These are phyloP conservation scores for Fusarium stilboides DNA, from an alignment of 2,329 filamentous ascomycete species.

Conservation along the genomic window DNA sequence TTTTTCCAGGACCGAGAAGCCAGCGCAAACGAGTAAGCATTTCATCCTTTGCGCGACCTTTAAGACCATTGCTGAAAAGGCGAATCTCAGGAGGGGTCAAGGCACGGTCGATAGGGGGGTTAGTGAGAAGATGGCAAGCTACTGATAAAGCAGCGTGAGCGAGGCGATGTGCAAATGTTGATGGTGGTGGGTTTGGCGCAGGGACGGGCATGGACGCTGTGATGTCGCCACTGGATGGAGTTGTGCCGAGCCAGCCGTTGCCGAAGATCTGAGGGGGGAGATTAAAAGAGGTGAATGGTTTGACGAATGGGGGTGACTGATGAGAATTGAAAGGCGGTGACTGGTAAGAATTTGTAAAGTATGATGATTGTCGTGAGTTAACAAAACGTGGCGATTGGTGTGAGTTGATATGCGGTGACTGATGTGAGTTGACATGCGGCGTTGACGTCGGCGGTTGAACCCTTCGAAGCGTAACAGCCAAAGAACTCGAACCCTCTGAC, in stretches of 20 bases:
- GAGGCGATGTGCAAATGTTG: constrained; percentile 45
- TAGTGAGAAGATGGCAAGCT: constrained; percentile 44
- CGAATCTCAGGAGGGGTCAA: constrained; percentile 28
- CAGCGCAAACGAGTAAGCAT: constrained; percentile 46
- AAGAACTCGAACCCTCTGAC: constrained; percentile 17
- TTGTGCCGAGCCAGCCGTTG: constrained; percentile 45
- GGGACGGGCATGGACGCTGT: not conserved
- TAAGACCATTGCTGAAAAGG: constrained; percentile 40
- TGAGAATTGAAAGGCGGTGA: not conserved
- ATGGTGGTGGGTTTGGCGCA: constrained; percentile 18
- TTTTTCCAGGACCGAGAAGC: constrained; percentile 43
- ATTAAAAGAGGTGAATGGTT: constrained; percentile 14
- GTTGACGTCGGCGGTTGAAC: constrained; percentile 5
- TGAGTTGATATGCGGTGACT: constrained; percentile 8
- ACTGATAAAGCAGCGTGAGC: constrained; percentile 36
- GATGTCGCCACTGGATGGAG: constrained; percentile 25
- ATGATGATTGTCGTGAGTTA: constrained; percentile 12
- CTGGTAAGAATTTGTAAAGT: constrained; percentile 4
- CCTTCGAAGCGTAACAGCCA: constrained; percentile 20
- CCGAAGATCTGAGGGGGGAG: constrained; percentile 45
- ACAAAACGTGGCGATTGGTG: not conserved
- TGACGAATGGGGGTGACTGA: constrained; percentile 20
- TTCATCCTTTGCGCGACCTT: constrained; percentile 39
- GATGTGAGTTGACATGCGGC: constrained; percentile 6
- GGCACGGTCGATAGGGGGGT: constrained; percentile 16